These are phyloP conservation scores for Cucurbita argyrosperma DNA, from an alignment of 306 rosid genomes.

Conservation along the genomic window DNA sequence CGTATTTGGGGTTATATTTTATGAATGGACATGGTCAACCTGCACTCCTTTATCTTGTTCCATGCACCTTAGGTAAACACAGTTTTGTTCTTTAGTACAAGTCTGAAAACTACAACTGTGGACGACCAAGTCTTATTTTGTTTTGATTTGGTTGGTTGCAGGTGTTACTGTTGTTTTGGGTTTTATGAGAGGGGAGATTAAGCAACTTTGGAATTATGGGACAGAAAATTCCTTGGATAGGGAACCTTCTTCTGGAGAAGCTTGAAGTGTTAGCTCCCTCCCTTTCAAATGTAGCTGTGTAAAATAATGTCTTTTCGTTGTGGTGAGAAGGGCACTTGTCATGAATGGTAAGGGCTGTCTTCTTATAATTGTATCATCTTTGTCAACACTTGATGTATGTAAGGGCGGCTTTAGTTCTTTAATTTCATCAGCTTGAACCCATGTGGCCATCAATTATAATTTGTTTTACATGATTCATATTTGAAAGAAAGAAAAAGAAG, in stretches of 20 bases:
- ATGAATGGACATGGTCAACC: constrained; percentile 96
- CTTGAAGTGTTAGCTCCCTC: neutral
- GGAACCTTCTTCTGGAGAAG: constrained; percentile 11
- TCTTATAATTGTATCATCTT: neutral
- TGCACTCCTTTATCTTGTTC: constrained; percentile 94
- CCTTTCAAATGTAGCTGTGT: neutral
- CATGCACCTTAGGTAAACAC: constrained; percentile 82
- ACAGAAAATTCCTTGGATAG: constrained; percentile 12
- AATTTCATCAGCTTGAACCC: neutral
- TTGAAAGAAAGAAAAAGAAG: too few species aligned
- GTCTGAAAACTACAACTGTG: neutral
- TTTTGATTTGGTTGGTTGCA: constrained; percentile 19
- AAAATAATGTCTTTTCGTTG: neutral
- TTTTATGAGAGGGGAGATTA: constrained; percentile 51
- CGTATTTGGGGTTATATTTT: constrained; percentile 60
- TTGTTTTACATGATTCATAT: neutral
- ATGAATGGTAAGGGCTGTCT: neutral
- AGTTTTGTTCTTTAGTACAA: neutral
- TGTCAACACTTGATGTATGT: neutral
- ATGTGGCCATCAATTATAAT: neutral
- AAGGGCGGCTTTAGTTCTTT: neutral
- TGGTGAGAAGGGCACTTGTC: neutral
- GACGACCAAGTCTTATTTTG: neutral
- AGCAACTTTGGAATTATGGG: constrained; percentile 48
- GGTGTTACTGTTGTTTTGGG: constrained; percentile 49